phyloP scores from a whole-genome alignment of 495 filamentous ascomycete species.

The Aspergillus coremiiformis region DNA sequence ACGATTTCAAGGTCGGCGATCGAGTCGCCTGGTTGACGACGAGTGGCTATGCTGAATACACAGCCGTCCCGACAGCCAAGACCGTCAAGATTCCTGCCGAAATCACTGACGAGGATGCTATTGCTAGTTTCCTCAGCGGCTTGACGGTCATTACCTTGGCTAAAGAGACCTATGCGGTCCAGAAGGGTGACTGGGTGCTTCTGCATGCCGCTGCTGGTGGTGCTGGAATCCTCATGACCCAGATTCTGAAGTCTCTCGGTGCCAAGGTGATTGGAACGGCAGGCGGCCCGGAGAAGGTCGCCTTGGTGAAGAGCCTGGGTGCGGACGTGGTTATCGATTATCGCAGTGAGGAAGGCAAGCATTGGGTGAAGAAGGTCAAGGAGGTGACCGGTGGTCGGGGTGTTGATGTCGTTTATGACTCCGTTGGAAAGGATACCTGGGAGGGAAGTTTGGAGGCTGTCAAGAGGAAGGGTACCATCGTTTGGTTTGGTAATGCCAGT shows the following conservation, averaged over 20 bases:
- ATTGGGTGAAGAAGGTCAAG: slow-evolving; percentile 56
- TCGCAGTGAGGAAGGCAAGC: slow-evolving; percentile 53
- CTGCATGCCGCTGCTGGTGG: slow-evolving; percentile 90
- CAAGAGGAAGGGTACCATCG: slow-evolving; percentile 73
- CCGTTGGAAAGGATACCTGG: slow-evolving; percentile 82
- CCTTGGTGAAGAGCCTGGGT: slow-evolving; percentile 58
- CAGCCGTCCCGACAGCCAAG: slow-evolving; percentile 48
- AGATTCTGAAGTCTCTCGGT: slow-evolving; percentile 65
- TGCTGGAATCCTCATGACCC: slow-evolving; percentile 69
- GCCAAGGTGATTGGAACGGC: slow-evolving; percentile 82
- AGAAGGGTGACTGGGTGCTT: slow-evolving; percentile 75
- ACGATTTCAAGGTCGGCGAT: slow-evolving; percentile 53
- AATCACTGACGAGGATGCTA: slow-evolving; percentile 54
- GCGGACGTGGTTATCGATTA: slow-evolving; percentile 72
- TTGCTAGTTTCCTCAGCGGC: slow-evolving; percentile 70
- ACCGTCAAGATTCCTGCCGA: slow-evolving; percentile 57
- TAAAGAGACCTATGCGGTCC: slow-evolving; percentile 66
- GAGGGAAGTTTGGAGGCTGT: slow-evolving; percentile 72
- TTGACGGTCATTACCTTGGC: slow-evolving; percentile 79
- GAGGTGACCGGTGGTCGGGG: slow-evolving; percentile 66
- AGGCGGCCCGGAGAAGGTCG: slow-evolving; percentile 63
- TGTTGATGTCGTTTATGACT: slow-evolving; percentile 78
- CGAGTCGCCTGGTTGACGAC: slow-evolving; percentile 59
- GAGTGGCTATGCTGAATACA: slow-evolving; percentile 71
- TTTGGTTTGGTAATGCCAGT: slow-evolving; percentile 83